These are phyloP conservation scores for Talaromyces pinophilus DNA, from an alignment of 2,329 filamentous ascomycete genomes.

Conservation along the genomic window DNA sequence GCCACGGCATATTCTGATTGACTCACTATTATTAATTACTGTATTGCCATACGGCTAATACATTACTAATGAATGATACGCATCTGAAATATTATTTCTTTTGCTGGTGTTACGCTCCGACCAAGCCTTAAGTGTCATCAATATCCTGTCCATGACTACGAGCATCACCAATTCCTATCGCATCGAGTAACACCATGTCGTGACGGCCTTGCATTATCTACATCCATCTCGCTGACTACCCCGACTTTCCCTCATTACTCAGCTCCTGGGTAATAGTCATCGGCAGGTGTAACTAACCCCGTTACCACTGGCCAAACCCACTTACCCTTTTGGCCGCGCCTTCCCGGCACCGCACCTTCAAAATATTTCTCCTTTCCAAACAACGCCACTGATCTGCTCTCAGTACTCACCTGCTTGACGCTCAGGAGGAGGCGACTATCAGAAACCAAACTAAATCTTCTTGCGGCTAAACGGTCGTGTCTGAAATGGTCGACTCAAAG, in stretches of 20 bases:
- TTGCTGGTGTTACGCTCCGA: not conserved
- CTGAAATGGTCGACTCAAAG: constrained; percentile 45
- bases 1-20: not conserved
- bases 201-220: constrained; percentile 2
- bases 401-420: not conserved
- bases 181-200: constrained; percentile 14
- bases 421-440: constrained; percentile 3
- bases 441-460: not conserved
- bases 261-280: not conserved
- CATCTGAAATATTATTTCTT: constrained; percentile 12
- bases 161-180: constrained; percentile 3
- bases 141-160: not conserved
- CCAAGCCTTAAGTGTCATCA: not conserved
- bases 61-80: constrained; percentile 7
- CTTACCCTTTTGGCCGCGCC: constrained; percentile 15
- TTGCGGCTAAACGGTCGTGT: constrained; percentile 17
- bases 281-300: not conserved
- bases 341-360: constrained; percentile 3
- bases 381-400: not conserved
- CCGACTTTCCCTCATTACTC: not conserved
- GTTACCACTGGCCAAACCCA: constrained; percentile 3
- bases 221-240: constrained; percentile 1
- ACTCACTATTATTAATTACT: not conserved
- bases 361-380: not conserved
- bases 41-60: not conserved